A percentile compares a stretch with the other conserved stretches of the same genome.
Evolutionary conservation across 2,329 filamentous ascomycete genomes (phyloP).

Genomic region (Sarocladium brachiariae): DNA sequence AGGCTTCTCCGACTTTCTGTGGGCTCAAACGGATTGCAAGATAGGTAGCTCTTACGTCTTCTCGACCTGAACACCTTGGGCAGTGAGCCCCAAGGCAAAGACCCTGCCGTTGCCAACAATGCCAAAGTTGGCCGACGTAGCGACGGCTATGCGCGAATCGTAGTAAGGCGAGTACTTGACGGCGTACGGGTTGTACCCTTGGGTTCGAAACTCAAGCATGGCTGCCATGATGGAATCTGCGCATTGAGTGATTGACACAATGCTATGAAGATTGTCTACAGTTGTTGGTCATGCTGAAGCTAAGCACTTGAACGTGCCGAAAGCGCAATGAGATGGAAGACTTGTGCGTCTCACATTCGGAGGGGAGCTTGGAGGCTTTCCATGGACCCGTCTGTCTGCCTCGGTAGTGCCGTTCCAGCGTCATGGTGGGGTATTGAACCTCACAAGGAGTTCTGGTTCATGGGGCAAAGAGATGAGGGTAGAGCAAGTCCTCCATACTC

Average conservation of each 20-base stretch:
- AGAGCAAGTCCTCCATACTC: too few relatives aligned
- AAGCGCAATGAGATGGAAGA: neutral
- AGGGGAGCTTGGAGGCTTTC: neutral
- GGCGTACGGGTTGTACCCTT: constrained; percentile 91
- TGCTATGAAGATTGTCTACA: neutral
- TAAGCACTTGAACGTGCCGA: neutral
- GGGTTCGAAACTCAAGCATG: constrained; percentile 92
- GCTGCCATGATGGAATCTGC: constrained; percentile 32
- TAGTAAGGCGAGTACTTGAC: constrained; percentile 99
- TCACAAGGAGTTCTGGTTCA: neutral
- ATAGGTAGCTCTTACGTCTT: constrained; percentile 55
- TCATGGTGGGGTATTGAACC: constrained; percentile 1
- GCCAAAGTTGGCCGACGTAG: constrained; percentile 88
- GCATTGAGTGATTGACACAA: constrained; percentile 13
- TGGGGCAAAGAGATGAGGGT: too few relatives aligned
- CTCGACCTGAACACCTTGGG: constrained; percentile 75
- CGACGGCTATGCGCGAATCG: constrained; percentile 87
- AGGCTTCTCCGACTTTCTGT: too few relatives aligned
- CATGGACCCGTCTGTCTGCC: neutral
- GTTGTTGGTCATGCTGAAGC: neutral
- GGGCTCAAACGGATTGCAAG: too few relatives aligned
- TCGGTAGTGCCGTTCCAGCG: constrained; percentile 1
- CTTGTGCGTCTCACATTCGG: neutral
- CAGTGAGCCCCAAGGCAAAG: constrained; percentile 75
- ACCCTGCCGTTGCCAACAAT: constrained; percentile 92